These are phyloP conservation scores for Ogataea salicorniae DNA, from an alignment of 805 yeast genomes.

Conservation along the genomic window DNA sequence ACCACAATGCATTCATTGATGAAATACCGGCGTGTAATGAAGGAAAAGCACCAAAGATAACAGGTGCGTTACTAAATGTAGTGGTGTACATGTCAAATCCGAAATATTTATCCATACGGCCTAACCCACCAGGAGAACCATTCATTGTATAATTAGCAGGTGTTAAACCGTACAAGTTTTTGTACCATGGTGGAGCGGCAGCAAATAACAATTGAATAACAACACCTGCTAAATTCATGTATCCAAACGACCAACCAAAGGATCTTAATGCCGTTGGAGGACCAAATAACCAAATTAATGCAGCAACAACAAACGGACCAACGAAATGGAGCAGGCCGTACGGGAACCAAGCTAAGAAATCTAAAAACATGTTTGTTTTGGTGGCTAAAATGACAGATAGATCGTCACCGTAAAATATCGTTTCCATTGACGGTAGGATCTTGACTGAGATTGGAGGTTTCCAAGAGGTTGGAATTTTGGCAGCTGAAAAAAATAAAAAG, in stretches of 20 bases:
- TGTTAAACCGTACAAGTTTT: slow-evolving; percentile 67
- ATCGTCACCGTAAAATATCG: slow-evolving; percentile 88
- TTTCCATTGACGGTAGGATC: slow-evolving; percentile 85
- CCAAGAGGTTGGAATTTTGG: slow-evolving; percentile 65
- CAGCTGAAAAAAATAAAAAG: slow-evolving; percentile 70
- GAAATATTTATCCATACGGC: slow-evolving; percentile 71
- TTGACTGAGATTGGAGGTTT: slow-evolving; percentile 89
- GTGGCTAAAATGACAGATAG: slow-evolving; percentile 79
- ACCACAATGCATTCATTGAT: slow-evolving; percentile 82
- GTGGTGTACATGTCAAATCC: slow-evolving; percentile 79
- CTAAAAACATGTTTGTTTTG: slow-evolving; percentile 57
- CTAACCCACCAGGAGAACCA: slow-evolving; percentile 93
- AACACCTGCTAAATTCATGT: slow-evolving; percentile 85
- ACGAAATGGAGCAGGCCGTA: slow-evolving; percentile 86
- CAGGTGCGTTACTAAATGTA: slow-evolving; percentile 76
- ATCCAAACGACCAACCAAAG: slow-evolving; percentile 89
- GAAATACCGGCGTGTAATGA: slow-evolving; percentile 89
- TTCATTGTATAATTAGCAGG: slow-evolving; percentile 87
- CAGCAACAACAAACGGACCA: slow-evolving; percentile 82
- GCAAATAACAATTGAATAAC: slow-evolving; percentile 75
- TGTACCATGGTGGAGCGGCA: slow-evolving; percentile 97
- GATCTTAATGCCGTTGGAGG: slow-evolving; percentile 84
- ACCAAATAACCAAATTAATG: slow-evolving; percentile 72
- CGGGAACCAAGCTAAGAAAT: slow-evolving; percentile 90
- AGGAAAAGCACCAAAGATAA: slow-evolving; percentile 74